phyloP scores from a whole-genome alignment of 2,329 filamentous ascomycete genomes.

The Microsporum canis region DNA sequence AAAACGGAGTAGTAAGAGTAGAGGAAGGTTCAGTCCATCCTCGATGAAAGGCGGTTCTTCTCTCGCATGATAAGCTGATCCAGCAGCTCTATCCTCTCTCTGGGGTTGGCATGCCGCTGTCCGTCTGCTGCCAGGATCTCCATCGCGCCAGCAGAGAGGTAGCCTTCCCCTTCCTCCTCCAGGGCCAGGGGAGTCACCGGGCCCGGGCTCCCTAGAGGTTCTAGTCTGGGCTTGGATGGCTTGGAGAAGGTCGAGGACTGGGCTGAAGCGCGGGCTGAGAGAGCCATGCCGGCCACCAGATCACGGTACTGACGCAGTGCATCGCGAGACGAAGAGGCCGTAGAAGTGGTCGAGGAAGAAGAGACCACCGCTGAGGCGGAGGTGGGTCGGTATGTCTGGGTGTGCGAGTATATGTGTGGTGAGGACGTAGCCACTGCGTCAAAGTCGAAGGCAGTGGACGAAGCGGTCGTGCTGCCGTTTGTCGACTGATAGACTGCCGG shows the following conservation, averaged over 20 bases:
- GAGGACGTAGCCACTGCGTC: not conserved
- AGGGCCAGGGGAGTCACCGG: conserved; percentile 37
- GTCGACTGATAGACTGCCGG: conserved; percentile 34
- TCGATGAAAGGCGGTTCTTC: conserved; percentile 18
- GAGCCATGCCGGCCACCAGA: conserved; percentile 27
- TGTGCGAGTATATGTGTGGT: conserved; percentile 18
- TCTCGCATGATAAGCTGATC: conserved; percentile 27
- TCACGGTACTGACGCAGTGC: conserved; percentile 34
- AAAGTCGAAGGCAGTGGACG: not conserved
- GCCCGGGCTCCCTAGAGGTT: conserved; percentile 36
- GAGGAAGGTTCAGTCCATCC: conserved; percentile 16
- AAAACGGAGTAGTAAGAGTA: not conserved
- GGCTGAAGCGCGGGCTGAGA: conserved; percentile 23
- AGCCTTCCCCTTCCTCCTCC: conserved; percentile 30
- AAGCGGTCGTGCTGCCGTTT: conserved; percentile 15
- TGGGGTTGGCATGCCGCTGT: conserved; percentile 15
- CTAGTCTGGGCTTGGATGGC: conserved; percentile 36
- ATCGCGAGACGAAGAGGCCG: conserved; percentile 27
- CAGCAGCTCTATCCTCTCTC: conserved; percentile 19
- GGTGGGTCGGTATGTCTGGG: conserved; percentile 15
- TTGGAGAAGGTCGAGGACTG: conserved; percentile 20
- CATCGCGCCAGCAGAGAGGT: conserved; percentile 26
- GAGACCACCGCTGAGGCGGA: conserved; percentile 1
- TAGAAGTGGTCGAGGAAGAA: conserved; percentile 21
- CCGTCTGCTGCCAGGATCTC: not conserved